These are phyloP conservation scores for Aspergillus sclerotiicarbonarius DNA, from an alignment of 495 filamentous ascomycete genomes.

Conservation along the genomic window DNA sequence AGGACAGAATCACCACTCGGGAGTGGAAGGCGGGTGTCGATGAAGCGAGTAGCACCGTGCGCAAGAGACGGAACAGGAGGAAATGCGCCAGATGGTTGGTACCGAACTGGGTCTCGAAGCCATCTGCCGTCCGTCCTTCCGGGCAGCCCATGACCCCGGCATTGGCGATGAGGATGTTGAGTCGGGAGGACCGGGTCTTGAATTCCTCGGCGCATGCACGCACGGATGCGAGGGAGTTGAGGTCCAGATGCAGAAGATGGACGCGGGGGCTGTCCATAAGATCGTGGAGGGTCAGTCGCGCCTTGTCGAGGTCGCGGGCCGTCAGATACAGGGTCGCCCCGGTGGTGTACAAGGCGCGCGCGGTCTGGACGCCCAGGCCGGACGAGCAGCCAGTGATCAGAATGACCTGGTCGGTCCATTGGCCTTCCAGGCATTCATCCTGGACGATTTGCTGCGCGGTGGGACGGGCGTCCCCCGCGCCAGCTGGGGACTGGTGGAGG, in stretches of 20 bases:
- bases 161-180: conserved; percentile 1
- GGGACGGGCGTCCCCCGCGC: conserved; percentile 53
- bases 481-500: conserved; percentile 24
- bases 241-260: background rate
- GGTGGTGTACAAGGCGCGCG: background rate
- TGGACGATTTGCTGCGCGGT: conserved; percentile 54
- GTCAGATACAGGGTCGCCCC: background rate
- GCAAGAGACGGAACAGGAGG: background rate
- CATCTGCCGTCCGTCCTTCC: background rate
- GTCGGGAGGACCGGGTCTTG: background rate
- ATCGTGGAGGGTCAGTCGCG: background rate
- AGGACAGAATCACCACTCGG: background rate
- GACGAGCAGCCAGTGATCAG: background rate
- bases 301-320: background rate
- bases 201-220: background rate
- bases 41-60: background rate
- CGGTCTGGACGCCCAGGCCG: background rate
- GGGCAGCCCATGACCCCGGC: background rate
- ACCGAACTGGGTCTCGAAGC: background rate
- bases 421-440: conserved; percentile 44
- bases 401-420: conserved; percentile 14
- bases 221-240: background rate
- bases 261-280: background rate
- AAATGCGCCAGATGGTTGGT: conserved; percentile 2
- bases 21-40: background rate